Evolutionary conservation across 495 filamentous ascomycete genomes (phyloP).

Genomic region (Hypoxylon fuscum): DNA sequence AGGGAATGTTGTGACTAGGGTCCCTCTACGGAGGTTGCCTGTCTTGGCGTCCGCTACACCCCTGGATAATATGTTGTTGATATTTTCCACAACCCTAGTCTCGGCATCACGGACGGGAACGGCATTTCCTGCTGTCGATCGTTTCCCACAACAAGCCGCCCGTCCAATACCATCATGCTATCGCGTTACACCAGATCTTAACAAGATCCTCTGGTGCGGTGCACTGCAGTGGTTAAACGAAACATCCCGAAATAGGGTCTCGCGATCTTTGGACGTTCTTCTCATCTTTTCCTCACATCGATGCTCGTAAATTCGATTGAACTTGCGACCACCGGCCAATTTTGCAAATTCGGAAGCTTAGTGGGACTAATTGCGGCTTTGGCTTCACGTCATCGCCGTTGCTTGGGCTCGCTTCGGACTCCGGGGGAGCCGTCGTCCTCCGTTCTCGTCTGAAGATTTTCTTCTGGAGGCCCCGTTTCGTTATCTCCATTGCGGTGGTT

Average conservation of each 20-base stretch:
- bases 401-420: slow-evolving; percentile 28
- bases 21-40: slow-evolving; percentile 29
- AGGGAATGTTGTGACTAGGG: slow-evolving; percentile 18
- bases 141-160: slow-evolving; percentile 13
- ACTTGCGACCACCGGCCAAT: background rate
- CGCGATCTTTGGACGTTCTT: background rate
- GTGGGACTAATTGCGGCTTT: slow-evolving; percentile 24
- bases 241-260: slow-evolving; percentile 1
- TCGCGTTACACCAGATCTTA: slow-evolving; percentile 37
- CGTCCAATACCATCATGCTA: slow-evolving; percentile 20
- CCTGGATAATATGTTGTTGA: slow-evolving; percentile 42
- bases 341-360: slow-evolving; percentile 23
- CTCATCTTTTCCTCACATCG: slow-evolving; percentile 3
- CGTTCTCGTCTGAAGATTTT: slow-evolving; percentile 22
- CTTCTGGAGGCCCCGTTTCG: slow-evolving; percentile 19
- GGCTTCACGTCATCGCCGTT: slow-evolving; percentile 29
- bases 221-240: slow-evolving; percentile 15
- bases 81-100: slow-evolving; percentile 42
- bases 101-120: slow-evolving; percentile 40
- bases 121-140: slow-evolving; percentile 36
- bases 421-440: slow-evolving; percentile 23
- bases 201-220: slow-evolving; percentile 33
- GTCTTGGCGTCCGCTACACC: slow-evolving; percentile 36
- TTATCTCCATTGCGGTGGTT: slow-evolving; percentile 35
- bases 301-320: background rate